A percentile compares a stretch with the other conserved stretches of the same genome.
These are phyloP conservation scores for Waltergamsia citrina DNA, from an alignment of 2,329 filamentous ascomycete species.

Conservation along the genomic window DNA sequence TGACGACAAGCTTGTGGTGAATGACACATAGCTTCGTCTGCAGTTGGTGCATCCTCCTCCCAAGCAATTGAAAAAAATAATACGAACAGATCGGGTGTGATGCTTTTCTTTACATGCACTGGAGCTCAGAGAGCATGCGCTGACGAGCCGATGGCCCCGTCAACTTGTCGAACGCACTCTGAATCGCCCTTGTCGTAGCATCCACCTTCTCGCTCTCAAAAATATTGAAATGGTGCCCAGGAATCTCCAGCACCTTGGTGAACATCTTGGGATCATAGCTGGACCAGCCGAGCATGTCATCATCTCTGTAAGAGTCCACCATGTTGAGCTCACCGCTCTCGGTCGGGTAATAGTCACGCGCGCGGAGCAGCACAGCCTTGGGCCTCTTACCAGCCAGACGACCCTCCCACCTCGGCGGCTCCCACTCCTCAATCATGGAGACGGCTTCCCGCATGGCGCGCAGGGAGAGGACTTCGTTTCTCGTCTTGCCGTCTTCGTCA, in stretches of 20 bases:
- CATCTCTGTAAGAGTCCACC: slow-evolving; percentile 33
- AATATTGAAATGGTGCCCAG: slow-evolving; percentile 42
- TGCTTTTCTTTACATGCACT: no score
- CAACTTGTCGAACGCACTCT: slow-evolving; percentile 1
- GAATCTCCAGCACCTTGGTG: slow-evolving; percentile 32
- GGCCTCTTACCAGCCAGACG: slow-evolving; percentile 19
- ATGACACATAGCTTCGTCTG: no score
- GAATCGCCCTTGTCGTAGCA: slow-evolving; percentile 1
- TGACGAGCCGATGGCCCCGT: slow-evolving; percentile 3
- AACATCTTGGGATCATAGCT: slow-evolving; percentile 34
- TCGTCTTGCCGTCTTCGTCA: slow-evolving; percentile 18
- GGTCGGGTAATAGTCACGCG: slow-evolving; percentile 27
- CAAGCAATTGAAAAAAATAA: no score
- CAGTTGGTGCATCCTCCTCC: no score
- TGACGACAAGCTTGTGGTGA: no score
- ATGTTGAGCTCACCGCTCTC: slow-evolving; percentile 14
- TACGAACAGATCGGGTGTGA: no score
- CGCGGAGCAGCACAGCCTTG: slow-evolving; percentile 33
- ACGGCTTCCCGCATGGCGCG: slow-evolving; percentile 31
- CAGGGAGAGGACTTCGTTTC: slow-evolving; percentile 22
- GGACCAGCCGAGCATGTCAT: slow-evolving; percentile 38
- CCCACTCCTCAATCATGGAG: slow-evolving; percentile 29
- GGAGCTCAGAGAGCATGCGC: no score
- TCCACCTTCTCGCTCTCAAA: slow-evolving; percentile 23
- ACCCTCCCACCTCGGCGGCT: slow-evolving; percentile 26